These are phyloP conservation scores for Trametes elegans DNA, from an alignment of 768 basidiomycete species.

Conservation along the genomic window DNA sequence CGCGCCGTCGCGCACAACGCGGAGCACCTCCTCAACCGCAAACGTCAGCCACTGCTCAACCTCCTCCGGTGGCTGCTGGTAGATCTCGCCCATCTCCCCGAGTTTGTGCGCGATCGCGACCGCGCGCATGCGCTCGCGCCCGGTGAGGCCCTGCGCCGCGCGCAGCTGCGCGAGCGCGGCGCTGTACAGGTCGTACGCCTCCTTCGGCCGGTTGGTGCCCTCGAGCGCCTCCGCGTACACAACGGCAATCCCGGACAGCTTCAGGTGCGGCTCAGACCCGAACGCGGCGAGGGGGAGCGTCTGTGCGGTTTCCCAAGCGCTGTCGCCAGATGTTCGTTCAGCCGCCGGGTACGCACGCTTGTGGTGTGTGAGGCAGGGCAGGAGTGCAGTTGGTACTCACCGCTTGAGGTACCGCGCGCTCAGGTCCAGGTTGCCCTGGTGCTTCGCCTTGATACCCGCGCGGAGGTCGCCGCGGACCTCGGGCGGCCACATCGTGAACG, in stretches of 20 bases:
- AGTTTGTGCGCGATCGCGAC: slow-evolving; percentile 47
- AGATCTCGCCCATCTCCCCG: slow-evolving; percentile 39
- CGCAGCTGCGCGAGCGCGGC: slow-evolving; percentile 20
- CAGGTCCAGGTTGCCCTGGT: slow-evolving; percentile 50
- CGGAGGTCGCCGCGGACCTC: slow-evolving; percentile 65
- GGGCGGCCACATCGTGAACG: slow-evolving; percentile 64
- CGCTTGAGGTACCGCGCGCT: slow-evolving; percentile 52
- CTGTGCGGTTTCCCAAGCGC: slow-evolving; percentile 57
- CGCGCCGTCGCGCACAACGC: slow-evolving; percentile 34
- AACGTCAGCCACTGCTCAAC: slow-evolving; percentile 43
- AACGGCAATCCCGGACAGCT: slow-evolving; percentile 65
- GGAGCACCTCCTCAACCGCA: slow-evolving; percentile 44
- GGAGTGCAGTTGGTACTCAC: slow-evolving; percentile 35
- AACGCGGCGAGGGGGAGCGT: slow-evolving; percentile 38
- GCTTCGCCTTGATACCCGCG: slow-evolving; percentile 59
- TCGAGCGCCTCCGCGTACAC: slow-evolving; percentile 58
- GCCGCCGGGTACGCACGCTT: not conserved
- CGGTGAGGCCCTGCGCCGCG: slow-evolving; percentile 25
- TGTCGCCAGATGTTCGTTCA: slow-evolving; percentile 28
- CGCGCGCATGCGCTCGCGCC: slow-evolving; percentile 41
- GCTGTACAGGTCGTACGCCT: slow-evolving; percentile 31
- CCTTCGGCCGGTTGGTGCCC: slow-evolving; percentile 31
- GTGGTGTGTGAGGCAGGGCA: too few relatives aligned
- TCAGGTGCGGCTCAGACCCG: slow-evolving; percentile 53
- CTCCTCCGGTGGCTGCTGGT: slow-evolving; percentile 35